Conservation (phyloP, 2,329 filamentous ascomycete genomes). For the Ceratocystis variospora region DNA sequence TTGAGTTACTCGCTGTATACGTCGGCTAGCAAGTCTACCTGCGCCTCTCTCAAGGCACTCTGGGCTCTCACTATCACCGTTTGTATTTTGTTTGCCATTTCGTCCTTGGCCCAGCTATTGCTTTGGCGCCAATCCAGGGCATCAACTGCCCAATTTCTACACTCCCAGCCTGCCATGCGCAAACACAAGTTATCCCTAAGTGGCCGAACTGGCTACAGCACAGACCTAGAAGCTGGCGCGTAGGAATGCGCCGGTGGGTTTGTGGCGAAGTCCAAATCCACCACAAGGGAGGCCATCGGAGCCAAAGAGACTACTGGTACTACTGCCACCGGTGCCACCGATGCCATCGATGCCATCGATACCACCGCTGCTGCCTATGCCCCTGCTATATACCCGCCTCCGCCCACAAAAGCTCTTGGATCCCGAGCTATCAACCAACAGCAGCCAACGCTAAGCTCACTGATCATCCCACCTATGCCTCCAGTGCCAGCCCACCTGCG, state of each 20-base stretch:
- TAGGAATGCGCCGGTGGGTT: conserved; percentile 14
- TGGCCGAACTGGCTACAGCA: conserved; percentile 4
- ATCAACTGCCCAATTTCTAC: conserved; percentile 7
- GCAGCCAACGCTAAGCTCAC: not conserved
- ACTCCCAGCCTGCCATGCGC: conserved; percentile 6
- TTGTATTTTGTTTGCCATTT: conserved; percentile 56
- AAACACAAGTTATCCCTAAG: not conserved
- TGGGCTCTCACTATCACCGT: conserved; percentile 77
- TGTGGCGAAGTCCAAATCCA: not conserved
- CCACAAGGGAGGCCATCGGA: not conserved
- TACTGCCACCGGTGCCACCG: not conserved
- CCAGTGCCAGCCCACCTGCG: conserved; percentile 13
- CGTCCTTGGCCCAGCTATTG: conserved; percentile 42
- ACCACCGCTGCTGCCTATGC: not conserved
- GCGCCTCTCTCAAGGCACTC: conserved; percentile 71
- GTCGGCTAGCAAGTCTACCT: conserved; percentile 46
- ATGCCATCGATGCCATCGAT: not conserved
- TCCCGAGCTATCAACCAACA: conserved; percentile 10
- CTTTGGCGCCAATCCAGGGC: conserved; percentile 38
- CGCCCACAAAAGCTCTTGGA: conserved; percentile 9
- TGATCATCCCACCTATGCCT: conserved; percentile 17
- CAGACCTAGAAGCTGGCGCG: conserved; percentile 10
- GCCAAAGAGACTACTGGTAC: not conserved
- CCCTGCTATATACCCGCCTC: not conserved
- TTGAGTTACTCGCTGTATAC: conserved; percentile 35